Conservation (phyloP, 2,329 filamentous ascomycete species). For the Raffaelea arxii region DNA sequence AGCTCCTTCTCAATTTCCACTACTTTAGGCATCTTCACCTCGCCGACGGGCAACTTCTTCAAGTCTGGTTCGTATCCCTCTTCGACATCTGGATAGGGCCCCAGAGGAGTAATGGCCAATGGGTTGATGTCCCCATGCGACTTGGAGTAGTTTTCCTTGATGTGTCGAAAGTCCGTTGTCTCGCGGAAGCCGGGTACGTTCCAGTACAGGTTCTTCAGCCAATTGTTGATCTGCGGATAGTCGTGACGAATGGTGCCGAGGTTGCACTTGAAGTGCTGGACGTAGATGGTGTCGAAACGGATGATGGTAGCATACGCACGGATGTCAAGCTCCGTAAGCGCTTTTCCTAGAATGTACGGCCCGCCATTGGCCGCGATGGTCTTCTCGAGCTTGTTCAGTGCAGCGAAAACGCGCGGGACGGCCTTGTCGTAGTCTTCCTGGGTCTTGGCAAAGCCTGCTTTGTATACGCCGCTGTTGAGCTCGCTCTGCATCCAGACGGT, state of each 20-base stretch:
- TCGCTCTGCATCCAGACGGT: conserved; percentile 43
- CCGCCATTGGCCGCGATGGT: conserved; percentile 23
- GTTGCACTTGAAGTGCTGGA: conserved; percentile 60
- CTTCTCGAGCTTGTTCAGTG: conserved; percentile 49
- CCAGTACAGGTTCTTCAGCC: conserved; percentile 51
- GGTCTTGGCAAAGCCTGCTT: conserved; percentile 45
- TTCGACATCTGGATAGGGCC: conserved; percentile 50
- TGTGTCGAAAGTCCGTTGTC: conserved; percentile 56
- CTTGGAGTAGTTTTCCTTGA: conserved; percentile 57
- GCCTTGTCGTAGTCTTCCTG: conserved; percentile 47
- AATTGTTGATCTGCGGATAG: conserved; percentile 51
- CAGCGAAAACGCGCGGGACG: conserved; percentile 45
- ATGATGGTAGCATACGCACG: conserved; percentile 47
- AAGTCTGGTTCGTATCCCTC: conserved; percentile 38
- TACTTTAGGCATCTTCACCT: conserved; percentile 31
- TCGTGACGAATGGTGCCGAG: conserved; percentile 49
- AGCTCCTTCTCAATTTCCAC: conserved; percentile 21
- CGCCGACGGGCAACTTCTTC: conserved; percentile 34
- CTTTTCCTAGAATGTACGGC: conserved; percentile 44
- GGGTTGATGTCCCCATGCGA: conserved; percentile 51
- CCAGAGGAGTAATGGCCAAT: conserved; percentile 50
- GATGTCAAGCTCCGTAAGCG: conserved; percentile 51
- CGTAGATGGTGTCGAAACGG: conserved; percentile 52
- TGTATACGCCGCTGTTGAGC: conserved; percentile 52
- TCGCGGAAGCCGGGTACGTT: conserved; percentile 42